Base-by-base conservation (phyloP, 1,284 basidiomycete species). In the Microstroma glucosiphilum region DNA sequence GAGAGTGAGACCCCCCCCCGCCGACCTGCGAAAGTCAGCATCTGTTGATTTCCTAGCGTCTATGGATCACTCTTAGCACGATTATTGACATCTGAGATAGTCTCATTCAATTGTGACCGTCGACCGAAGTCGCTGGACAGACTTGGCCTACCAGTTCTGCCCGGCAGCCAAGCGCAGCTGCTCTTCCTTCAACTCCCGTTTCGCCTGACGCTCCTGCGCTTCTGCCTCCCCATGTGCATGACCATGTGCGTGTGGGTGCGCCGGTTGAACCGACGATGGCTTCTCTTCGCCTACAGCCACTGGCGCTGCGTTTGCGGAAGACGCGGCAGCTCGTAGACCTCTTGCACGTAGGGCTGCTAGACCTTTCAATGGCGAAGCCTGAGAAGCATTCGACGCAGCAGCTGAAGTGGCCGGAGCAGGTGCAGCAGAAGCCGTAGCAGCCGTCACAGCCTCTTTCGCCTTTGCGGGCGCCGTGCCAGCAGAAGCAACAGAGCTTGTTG, bases 301-400 rank as follows among this genome's bases (percentile, higher is more conserved):
- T 3, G 15, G 43, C 43, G 43, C 43, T 3, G 15, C 21, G 43
- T 9, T 37, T 9, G 4, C 30, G 3, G 30, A 37, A 37, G 30
- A 37, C 3, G 30, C 30, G 9, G 30, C 30, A 9, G 51, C 51
- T 25, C 26, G 21, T 7, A 54, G 21, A 19, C 51, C 51, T 15
- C 51, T 21, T 23, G 51, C 51, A 4, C 51, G 51, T 2, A 54
- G 51, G 21, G 51, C 51, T 2, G 51, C 51, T 21, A 54, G 51
- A 25, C 51, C 51, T 54, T 54, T 54, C 17, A 54, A 21, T 21
- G 15, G 51, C 26, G 51, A 15, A 54, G 2, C 21, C 7, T 19
- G 21, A 23, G 51, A 21, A 54, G 51, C 51, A 21, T 19, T 17
- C 13, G 21, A 19, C 2, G 51, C 17, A 48, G 43, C 43, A 21